Percentiles rank a stretch among this genome's conserved stretches.
phyloP scores from a whole-genome alignment of 2,329 filamentous ascomycete genomes.

The Fusarium sp. region DNA sequence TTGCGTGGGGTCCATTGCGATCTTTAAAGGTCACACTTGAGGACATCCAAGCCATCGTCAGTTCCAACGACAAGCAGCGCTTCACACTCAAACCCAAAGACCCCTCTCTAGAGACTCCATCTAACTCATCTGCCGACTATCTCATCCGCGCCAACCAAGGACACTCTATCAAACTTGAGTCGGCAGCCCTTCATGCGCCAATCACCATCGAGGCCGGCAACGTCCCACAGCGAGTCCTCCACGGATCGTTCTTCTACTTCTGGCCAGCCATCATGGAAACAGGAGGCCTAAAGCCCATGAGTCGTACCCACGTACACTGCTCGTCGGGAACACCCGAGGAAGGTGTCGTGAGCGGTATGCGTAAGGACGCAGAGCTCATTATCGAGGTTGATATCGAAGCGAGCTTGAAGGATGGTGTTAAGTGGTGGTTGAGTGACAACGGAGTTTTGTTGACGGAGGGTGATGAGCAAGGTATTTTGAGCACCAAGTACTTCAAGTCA shows the following conservation, averaged over 20 bases:
- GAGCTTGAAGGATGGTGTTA: constrained; percentile 73
- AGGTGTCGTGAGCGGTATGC: constrained; percentile 82
- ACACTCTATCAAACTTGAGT: constrained; percentile 83
- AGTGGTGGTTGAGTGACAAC: constrained; percentile 86
- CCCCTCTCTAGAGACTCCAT: constrained; percentile 43
- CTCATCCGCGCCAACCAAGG: constrained; percentile 97
- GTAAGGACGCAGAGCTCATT: constrained; percentile 79
- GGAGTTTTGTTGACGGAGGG: constrained; percentile 78
- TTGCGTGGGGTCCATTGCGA: constrained; percentile 70
- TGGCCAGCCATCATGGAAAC: constrained; percentile 81
- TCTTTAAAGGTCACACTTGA: constrained; percentile 79
- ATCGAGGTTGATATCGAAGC: constrained; percentile 80
- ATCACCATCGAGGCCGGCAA: constrained; percentile 70
- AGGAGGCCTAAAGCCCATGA: constrained; percentile 86
- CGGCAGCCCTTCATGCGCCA: constrained; percentile 76
- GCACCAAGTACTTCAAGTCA: constrained; percentile 76
- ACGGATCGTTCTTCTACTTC: constrained; percentile 88
- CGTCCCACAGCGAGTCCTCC: constrained; percentile 78
- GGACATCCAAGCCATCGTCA: constrained; percentile 79
- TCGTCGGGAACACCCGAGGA: constrained; percentile 76
- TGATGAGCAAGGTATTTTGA: constrained; percentile 71
- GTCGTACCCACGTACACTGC: constrained; percentile 90
- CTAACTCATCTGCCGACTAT: constrained; percentile 72
- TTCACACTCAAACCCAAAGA: constrained; percentile 78
- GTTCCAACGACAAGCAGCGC: constrained; percentile 88